Base-by-base conservation (phyloP, 768 basidiomycete genomes). In the Sutorius australiensis region DNA sequence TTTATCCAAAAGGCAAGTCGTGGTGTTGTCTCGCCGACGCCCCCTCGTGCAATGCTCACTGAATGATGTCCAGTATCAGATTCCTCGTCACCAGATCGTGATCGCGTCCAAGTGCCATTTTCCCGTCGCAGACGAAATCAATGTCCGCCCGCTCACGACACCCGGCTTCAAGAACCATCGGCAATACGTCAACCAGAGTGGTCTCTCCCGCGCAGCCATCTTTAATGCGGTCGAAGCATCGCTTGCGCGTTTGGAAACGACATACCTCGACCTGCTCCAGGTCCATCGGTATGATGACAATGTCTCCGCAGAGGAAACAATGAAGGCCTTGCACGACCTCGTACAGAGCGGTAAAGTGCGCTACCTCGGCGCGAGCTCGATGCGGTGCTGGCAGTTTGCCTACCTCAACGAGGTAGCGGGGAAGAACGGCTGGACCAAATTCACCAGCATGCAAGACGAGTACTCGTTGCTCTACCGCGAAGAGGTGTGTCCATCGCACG, bases 381-480 rank as follows among this genome's bases (percentile, higher is more conserved):
- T 78, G 76, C 63, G 71, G 6, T 62, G 75, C 11, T 78, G 77
- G 77, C 72, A 77, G 39, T 75, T 78, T 37, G 70, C 69, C n/a
- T 58, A 68, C 44, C 63, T 80, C 64, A 76, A 79, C 50, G 72
- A 75, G 31, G 70, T 77, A 1, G 79, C 80, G 6, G 64, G 67
- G 32, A 67, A 66, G 53, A 61, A 78, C n/a, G 73, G 74, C 5
- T 79, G 80, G 72, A 80, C 81, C 5, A 75, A 71, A 53, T 83
- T 83, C 54, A 70, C 80, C 43, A 77, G 79, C 51, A 80, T 83
- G 73, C 82, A 83, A 65, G 72, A 74, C 38, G 76, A 79, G 50
- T 77, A 82, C 55, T 79, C 73, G 32, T 65, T 81, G 8, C 68
- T 82, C n/a, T 84, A 84, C 59, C 72, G 81, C 32, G 77, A 80